Percentiles rank a stretch among this genome's conserved stretches.
Conservation (phyloP, 805 yeast species). For the Candida chilensis region DNA sequence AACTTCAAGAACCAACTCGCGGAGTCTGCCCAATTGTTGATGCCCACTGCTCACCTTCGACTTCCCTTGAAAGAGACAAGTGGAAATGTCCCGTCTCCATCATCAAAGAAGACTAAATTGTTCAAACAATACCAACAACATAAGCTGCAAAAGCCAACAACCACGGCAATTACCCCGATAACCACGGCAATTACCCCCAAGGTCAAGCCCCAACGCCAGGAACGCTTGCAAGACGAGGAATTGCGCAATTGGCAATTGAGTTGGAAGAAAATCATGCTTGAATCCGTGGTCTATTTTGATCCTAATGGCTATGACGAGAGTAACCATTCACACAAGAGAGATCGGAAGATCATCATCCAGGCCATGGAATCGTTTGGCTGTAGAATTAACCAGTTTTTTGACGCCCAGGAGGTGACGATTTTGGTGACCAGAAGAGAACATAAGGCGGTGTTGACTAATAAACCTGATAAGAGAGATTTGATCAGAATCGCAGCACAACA, state of each 20-base stretch:
- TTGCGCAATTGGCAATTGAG: constrained; percentile 47
- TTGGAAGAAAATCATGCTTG: constrained; percentile 52
- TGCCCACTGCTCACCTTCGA: constrained; percentile 6
- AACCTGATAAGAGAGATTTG: too few species aligned
- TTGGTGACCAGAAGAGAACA: constrained; percentile 67
- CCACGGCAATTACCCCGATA: too few species aligned
- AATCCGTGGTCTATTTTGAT: constrained; percentile 50
- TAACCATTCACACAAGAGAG: constrained; percentile 14
- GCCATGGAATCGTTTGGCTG: constrained; percentile 41
- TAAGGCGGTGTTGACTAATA: too few species aligned
- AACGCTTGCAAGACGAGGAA: constrained; percentile 24
- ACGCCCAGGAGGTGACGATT: constrained; percentile 53
- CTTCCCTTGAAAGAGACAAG: constrained; percentile 30
- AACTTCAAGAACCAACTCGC: too few species aligned
- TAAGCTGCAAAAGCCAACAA: too few species aligned
- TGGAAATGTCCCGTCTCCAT: constrained; percentile 27
- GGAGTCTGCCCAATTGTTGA: too few species aligned
- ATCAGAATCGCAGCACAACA: constrained; percentile 51
- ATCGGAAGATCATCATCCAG: constrained; percentile 19
- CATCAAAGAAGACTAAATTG: constrained; percentile 18
- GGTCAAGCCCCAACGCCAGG: background rate
- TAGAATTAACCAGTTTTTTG: constrained; percentile 49
- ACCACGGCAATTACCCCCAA: too few species aligned
- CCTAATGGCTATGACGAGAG: constrained; percentile 17
- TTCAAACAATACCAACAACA: too few species aligned